These are phyloP conservation scores for Elsinoe batatas DNA, from an alignment of 2,329 filamentous ascomycete species.

Conservation along the genomic window DNA sequence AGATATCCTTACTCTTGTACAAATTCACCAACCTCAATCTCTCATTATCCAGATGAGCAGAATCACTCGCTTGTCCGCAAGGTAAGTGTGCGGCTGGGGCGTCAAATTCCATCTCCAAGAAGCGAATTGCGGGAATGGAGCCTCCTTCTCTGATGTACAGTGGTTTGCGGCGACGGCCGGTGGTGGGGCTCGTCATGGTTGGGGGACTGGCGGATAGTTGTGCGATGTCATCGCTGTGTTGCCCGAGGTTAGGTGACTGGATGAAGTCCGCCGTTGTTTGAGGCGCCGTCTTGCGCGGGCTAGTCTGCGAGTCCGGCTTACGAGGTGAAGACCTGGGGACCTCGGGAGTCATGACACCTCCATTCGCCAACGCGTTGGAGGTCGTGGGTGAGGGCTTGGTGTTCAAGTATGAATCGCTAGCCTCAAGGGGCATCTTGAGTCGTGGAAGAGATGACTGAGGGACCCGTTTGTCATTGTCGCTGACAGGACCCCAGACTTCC, in stretches of 20 bases:
- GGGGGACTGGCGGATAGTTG: background rate
- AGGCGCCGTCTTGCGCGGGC: background rate
- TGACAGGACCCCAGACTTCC: slow-evolving; percentile 63
- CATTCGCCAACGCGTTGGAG: slow-evolving; percentile 42
- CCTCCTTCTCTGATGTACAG: slow-evolving; percentile 94
- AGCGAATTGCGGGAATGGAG: slow-evolving; percentile 87
- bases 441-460: slow-evolving; percentile 13
- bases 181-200: background rate
- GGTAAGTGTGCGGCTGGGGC: slow-evolving; percentile 88
- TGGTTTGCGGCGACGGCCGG: slow-evolving; percentile 43
- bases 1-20: slow-evolving; percentile 85
- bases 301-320: background rate
- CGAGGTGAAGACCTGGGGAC: background rate
- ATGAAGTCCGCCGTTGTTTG: background rate
- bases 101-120: slow-evolving; percentile 85
- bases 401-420: slow-evolving; percentile 17
- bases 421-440: slow-evolving; percentile 16
- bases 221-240: background rate
- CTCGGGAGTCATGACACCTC: slow-evolving; percentile 28
- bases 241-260: background rate
- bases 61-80: slow-evolving; percentile 88
- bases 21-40: slow-evolving; percentile 78
- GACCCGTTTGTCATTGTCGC: slow-evolving; percentile 31
- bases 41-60: slow-evolving; percentile 92
- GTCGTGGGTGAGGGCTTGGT: slow-evolving; percentile 39